Evolutionary conservation across 1,139 yeast genomes (phyloP).

Genomic region (Pichia sp.): DNA sequence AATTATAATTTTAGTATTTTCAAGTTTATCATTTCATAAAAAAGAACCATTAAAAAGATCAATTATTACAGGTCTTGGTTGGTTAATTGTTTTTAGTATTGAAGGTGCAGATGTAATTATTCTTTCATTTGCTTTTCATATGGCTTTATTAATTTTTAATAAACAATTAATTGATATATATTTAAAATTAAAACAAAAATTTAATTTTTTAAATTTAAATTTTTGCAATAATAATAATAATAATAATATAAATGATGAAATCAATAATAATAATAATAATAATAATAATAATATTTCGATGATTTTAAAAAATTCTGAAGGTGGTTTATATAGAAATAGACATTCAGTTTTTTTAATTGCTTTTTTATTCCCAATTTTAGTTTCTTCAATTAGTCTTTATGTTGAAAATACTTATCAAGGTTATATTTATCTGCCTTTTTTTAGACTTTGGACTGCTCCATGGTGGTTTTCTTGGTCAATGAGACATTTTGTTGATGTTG

Average conservation of each 20-base stretch:
- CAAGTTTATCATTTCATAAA: conserved; percentile 50
- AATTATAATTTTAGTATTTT: conserved; percentile 61
- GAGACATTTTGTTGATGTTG: conserved; percentile 58
- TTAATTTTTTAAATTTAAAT: neutral
- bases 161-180: neutral
- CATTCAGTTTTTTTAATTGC: conserved; percentile 54
- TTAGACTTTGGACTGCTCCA: conserved; percentile 59
- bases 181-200: neutral
- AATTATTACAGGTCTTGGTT: conserved; percentile 74
- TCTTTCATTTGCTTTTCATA: conserved; percentile 75
- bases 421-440: conserved; percentile 73
- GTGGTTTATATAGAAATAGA: conserved; percentile 66
- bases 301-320: conserved; percentile 44
- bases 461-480: conserved; percentile 89
- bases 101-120: conserved; percentile 90
- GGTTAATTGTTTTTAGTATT: conserved; percentile 73
- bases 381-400: conserved; percentile 74
- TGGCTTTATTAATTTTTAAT: conserved; percentile 64
- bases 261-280: neutral
- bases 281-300: conserved; percentile 15
- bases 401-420: conserved; percentile 49
- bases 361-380: conserved; percentile 53
- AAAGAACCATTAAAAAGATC: conserved; percentile 36
- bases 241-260: neutral
- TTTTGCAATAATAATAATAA: neutral